Percentiles rank a stretch among this genome's conserved stretches.
Conservation (phyloP, 2,329 filamentous ascomycete genomes). For the Claviceps quebecensis region DNA sequence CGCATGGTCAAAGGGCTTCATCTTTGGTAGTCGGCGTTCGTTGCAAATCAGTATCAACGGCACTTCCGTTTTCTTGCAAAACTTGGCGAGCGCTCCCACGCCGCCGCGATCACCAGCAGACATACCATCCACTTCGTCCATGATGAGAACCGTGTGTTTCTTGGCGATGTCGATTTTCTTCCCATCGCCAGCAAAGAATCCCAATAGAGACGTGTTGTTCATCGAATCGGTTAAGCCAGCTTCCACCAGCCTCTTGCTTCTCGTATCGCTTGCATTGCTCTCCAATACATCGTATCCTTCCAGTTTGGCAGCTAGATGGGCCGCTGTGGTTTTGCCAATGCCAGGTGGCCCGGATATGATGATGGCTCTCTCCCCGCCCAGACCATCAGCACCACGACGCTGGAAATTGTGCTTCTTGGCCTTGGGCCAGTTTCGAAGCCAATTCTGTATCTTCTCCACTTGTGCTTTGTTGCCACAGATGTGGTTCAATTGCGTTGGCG, state of each 20-base stretch:
- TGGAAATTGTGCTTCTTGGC: slow-evolving; percentile 71
- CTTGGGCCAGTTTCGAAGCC: slow-evolving; percentile 73
- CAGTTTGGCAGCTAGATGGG: slow-evolving; percentile 82
- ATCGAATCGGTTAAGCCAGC: slow-evolving; percentile 76
- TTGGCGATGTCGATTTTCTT: slow-evolving; percentile 67
- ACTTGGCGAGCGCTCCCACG: slow-evolving; percentile 82
- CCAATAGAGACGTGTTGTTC: slow-evolving; percentile 82
- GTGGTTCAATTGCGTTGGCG: slow-evolving; percentile 67
- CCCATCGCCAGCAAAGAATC: slow-evolving; percentile 76
- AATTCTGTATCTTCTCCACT: slow-evolving; percentile 79
- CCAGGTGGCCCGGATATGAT: slow-evolving; percentile 92
- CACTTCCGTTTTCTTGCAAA: slow-evolving; percentile 89
- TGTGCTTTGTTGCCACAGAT: slow-evolving; percentile 90
- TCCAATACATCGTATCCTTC: slow-evolving; percentile 91
- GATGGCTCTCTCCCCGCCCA: slow-evolving; percentile 71
- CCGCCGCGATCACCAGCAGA: slow-evolving; percentile 91
- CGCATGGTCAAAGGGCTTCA: slow-evolving; percentile 91
- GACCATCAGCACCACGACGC: slow-evolving; percentile 68
- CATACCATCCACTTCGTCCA: slow-evolving; percentile 99
- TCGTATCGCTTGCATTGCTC: slow-evolving; percentile 86
- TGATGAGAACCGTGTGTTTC: slow-evolving; percentile 90
- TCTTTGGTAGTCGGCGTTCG: slow-evolving; percentile 82
- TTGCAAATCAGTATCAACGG: slow-evolving; percentile 98
- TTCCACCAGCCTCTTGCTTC: slow-evolving; percentile 94
- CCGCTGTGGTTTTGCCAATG: slow-evolving; percentile 94